These are phyloP conservation scores for Delitschia confertaspora DNA, from an alignment of 495 filamentous ascomycete genomes.

Conservation along the genomic window DNA sequence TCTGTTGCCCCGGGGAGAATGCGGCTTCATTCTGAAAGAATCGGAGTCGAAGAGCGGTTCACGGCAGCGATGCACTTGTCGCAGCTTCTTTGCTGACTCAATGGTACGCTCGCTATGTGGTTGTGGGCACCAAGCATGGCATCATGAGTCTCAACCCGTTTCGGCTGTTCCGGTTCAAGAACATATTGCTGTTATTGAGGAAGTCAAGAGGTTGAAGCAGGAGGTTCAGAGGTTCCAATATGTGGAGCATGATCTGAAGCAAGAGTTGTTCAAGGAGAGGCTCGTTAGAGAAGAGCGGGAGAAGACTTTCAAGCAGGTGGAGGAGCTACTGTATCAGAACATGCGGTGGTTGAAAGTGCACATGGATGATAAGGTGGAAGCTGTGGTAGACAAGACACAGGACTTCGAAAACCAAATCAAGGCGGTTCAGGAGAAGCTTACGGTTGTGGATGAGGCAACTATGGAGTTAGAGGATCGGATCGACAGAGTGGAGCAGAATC, in stretches of 20 bases:
- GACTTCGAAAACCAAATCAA: constrained; percentile 27
- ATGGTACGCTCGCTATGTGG: constrained; percentile 31
- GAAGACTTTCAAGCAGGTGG: constrained; percentile 14
- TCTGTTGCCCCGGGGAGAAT: constrained; percentile 31
- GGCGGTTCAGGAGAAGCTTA: constrained; percentile 22
- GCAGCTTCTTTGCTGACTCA: constrained; percentile 25
- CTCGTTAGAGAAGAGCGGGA: constrained; percentile 22
- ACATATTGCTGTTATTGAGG: constrained; percentile 20
- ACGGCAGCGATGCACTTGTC: constrained; percentile 32
- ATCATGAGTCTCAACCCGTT: constrained; percentile 27
- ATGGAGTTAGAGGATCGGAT: constrained; percentile 30
- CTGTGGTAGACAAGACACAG: constrained; percentile 28
- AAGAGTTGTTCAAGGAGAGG: constrained; percentile 19
- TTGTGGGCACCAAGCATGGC: constrained; percentile 36
- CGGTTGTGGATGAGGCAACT: constrained; percentile 25
- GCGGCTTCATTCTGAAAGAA: constrained; percentile 29
- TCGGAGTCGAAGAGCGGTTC: constrained; percentile 11
- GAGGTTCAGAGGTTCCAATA: constrained; percentile 17
- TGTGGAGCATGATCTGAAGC: constrained; percentile 24
- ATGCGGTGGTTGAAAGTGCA: constrained; percentile 24
- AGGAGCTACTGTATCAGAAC: constrained; percentile 25
- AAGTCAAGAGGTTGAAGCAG: constrained; percentile 23
- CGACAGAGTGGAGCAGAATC: constrained; percentile 18
- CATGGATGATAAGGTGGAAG: constrained; percentile 31
- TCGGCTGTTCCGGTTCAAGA: constrained; percentile 23